Conservation (phyloP, 2,329 filamentous ascomycete species). For the Neofusicoccum parvum region DNA sequence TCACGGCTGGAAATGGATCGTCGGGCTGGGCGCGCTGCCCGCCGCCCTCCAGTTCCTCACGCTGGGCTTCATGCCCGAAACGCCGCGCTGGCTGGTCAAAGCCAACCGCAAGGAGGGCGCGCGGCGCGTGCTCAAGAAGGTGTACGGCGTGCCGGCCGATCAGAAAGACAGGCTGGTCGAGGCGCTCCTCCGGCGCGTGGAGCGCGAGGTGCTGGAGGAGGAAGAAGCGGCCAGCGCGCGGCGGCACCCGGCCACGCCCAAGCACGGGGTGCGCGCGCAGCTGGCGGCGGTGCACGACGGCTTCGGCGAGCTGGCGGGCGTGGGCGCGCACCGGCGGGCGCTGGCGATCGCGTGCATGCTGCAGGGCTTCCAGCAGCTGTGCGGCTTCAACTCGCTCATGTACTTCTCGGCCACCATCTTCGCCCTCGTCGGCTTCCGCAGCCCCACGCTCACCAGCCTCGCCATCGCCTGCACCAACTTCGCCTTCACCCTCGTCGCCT, state of each 20-base stretch:
- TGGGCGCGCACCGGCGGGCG: conserved; percentile 66
- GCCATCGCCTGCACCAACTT: conserved; percentile 51
- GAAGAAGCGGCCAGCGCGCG: conserved; percentile 50
- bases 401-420: conserved; percentile 54
- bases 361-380: conserved; percentile 85
- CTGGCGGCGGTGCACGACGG: conserved; percentile 57
- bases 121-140: conserved; percentile 62
- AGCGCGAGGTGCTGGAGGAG: conserved; percentile 74
- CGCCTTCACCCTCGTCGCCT: conserved; percentile 49
- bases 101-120: conserved; percentile 65
- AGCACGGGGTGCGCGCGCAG: conserved; percentile 33
- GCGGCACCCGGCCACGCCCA: conserved; percentile 35
- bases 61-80: conserved; percentile 78
- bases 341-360: conserved; percentile 83
- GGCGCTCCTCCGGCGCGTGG: conserved; percentile 67
- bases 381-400: conserved; percentile 51
- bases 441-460: conserved; percentile 48
- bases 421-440: conserved; percentile 48
- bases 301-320: conserved; percentile 48
- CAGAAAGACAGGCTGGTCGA: conserved; percentile 51
- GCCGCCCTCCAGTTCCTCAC: conserved; percentile 71
- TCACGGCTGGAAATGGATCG: conserved; percentile 87
- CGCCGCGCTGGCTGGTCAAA: conserved; percentile 82
- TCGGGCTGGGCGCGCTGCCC: conserved; percentile 79
- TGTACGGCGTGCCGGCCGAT: conserved; percentile 54